Evolutionary conservation across 805 yeast genomes (phyloP), one percentile per base, ranked within the genome.

Genomic region (Saccharomycopsis malanga): DNA sequence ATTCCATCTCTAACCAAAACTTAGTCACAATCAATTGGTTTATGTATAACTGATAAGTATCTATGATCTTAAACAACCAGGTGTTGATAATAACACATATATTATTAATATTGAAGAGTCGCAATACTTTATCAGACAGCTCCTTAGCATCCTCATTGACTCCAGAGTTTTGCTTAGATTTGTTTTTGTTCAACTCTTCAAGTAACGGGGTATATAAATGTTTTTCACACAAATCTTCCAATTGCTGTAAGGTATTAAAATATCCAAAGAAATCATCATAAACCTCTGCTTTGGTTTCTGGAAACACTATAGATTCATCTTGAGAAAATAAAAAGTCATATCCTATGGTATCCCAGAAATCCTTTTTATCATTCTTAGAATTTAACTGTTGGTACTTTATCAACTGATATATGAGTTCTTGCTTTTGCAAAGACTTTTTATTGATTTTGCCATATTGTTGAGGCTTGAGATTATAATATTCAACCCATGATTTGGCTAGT

Each of bases 1-100:
- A 18, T 24, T 51, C 54, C 54, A 51, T 51, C 29, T 51, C 52
- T 21, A 51, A 39, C 54, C 54, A 51, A 32, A 51, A 51, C 23
- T 49, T 51, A 17, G 51, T 45, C n/a, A 48, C 46, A 30, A 51
- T 48, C n/a, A 51, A 39, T 30, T 51, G 54, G 23, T 51, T 51
- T n/a, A 51, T 42, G 30, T 51, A 51, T 12, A 51, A 22, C 29
- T 51, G 51, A 27, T 48, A 51, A 34, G 39, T 49, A 18, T 51
- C 54, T 23, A 51, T 45, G 23, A 51, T 51, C 36, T 51, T 51
- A 32, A 48, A 51, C 7, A 51, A 22, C 54, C 54, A 51, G 18
- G 52, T 48, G 20, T 51, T 48, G 18, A 51, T 23, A 42, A 51
- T 47, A 36, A 44, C 43, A 45, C 54, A 51, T 23, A 51, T 39